phyloP scores from a whole-genome alignment of 2,329 filamentous ascomycete genomes.

The Penicillium sp. region DNA sequence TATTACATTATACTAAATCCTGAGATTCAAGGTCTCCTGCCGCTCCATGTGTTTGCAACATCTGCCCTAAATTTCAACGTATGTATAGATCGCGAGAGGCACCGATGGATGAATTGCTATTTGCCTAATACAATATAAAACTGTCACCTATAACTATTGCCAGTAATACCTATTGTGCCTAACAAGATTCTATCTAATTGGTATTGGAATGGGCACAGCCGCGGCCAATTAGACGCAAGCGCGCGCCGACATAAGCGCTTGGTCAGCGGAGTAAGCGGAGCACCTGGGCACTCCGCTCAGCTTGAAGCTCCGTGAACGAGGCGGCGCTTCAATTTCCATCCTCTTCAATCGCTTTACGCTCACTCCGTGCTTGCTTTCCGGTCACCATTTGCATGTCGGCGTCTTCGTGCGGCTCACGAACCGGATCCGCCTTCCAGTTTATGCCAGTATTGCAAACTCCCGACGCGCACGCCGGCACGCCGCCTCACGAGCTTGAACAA shows the following conservation, averaged over 20 bases:
- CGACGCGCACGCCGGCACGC: conserved; percentile 1
- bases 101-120: neutral
- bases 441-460: neutral
- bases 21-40: neutral
- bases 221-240: conserved; percentile 3
- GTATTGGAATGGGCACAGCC: neutral
- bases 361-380: neutral
- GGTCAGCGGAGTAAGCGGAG: conserved; percentile 8
- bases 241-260: neutral
- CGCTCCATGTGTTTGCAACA: neutral
- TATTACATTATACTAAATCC: too few species aligned
- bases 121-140: neutral
- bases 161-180: neutral
- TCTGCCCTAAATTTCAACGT: neutral
- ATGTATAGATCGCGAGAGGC: neutral
- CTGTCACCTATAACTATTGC: neutral
- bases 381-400: too few species aligned
- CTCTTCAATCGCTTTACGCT: neutral
- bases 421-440: neutral
- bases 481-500: neutral
- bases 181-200: neutral
- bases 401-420: neutral
- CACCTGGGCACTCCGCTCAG: neutral
- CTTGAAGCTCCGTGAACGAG: conserved; percentile 2
- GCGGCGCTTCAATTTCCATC: neutral